phyloP scores from a whole-genome alignment of 768 basidiomycete genomes.

The Tricholoma sp. region DNA sequence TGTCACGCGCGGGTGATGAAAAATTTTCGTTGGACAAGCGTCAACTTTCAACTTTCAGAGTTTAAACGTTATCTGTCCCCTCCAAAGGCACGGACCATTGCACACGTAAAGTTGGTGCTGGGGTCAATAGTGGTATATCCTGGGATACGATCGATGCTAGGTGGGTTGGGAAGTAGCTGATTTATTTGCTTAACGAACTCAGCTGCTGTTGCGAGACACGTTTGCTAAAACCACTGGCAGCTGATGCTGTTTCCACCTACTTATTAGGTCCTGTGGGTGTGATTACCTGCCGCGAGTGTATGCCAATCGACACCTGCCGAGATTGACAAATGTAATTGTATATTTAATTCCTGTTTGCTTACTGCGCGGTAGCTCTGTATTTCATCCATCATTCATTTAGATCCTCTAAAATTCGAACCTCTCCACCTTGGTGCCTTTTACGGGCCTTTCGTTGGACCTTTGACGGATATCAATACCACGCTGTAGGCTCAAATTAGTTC shows the following conservation, averaged over 20 bases:
- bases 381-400: neutral
- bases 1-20: slow-evolving; percentile 3
- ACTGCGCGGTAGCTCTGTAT: neutral
- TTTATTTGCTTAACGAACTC: too few relatives aligned
- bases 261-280: too few relatives aligned
- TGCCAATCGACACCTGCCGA: neutral
- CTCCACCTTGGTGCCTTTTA: neutral
- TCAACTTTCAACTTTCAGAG: too few relatives aligned
- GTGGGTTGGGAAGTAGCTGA: too few relatives aligned
- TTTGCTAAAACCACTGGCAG: neutral
- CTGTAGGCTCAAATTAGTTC: neutral
- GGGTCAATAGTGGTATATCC: too few relatives aligned
- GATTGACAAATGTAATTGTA: neutral
- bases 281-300: too few relatives aligned
- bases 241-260: too few relatives aligned
- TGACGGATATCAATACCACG: neutral
- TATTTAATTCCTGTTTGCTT: neutral
- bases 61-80: too few relatives aligned
- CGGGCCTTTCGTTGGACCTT: neutral
- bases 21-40: neutral
- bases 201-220: neutral
- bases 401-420: neutral
- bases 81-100: too few relatives aligned
- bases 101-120: too few relatives aligned
- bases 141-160: too few relatives aligned